Conservation (phyloP, 306 rosid genomes). For the Pyrus betulifolia region DNA sequence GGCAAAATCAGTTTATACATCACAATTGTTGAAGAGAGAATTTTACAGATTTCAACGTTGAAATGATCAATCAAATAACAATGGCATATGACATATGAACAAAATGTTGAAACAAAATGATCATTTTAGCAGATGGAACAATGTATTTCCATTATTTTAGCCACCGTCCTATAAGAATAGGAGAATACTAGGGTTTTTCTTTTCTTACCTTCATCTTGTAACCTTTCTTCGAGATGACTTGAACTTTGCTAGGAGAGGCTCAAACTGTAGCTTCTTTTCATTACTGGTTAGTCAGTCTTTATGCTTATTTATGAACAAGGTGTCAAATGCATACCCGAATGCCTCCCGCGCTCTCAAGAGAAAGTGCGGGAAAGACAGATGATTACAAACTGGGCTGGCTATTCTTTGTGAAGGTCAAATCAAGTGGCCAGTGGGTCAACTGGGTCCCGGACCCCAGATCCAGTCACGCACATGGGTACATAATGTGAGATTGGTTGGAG, state of each 20-base stretch:
- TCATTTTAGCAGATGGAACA: not conserved
- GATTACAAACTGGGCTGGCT: constrained; percentile 43
- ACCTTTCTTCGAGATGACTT: constrained; percentile 18
- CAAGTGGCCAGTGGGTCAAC: constrained; percentile 35
- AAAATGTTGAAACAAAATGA: too few relatives aligned
- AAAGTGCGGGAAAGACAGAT: constrained; percentile 40
- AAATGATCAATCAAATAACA: too few relatives aligned
- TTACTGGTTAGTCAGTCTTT: constrained; percentile 1
- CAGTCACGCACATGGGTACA: constrained; percentile 14
- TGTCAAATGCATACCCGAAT: constrained; percentile 26
- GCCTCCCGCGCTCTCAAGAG: constrained; percentile 15
- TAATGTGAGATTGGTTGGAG: constrained; percentile 25
- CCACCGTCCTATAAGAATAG: not conserved
- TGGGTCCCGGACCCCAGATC: constrained; percentile 37
- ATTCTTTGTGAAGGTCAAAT: constrained; percentile 31
- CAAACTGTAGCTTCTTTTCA: constrained; percentile 18
- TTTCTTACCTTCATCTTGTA: constrained; percentile 65
- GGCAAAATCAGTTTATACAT: constrained; percentile 14
- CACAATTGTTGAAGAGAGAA: not conserved
- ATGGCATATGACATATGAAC: not conserved
- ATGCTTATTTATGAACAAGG: constrained; percentile 33
- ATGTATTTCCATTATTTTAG: too few relatives aligned
- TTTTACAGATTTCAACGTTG: too few relatives aligned
- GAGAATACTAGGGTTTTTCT: not conserved
- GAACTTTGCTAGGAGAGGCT: constrained; percentile 29